A percentile compares a stretch with the other conserved stretches of the same genome.
Conservation (phyloP, 768 basidiomycete genomes). For the Calocybe indica region DNA sequence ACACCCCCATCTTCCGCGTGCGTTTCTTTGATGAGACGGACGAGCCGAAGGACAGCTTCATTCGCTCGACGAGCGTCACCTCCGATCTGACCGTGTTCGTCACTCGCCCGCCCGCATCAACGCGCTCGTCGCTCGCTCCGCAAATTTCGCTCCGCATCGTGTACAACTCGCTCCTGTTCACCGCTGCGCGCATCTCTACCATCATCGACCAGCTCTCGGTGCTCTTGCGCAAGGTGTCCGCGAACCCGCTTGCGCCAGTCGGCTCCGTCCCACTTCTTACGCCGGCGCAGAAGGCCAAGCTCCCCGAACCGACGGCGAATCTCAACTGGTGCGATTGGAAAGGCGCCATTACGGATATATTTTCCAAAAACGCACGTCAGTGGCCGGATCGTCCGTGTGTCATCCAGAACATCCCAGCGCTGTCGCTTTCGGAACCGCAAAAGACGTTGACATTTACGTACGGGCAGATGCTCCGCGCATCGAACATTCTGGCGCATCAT, state of each 20-base stretch:
- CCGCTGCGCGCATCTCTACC: constrained; percentile 62
- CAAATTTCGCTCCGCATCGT: constrained; percentile 74
- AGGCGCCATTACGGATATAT: constrained; percentile 94
- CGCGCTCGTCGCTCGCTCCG: constrained; percentile 67
- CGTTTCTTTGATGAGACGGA: constrained; percentile 96
- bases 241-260: constrained; percentile 61
- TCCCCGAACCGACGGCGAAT: constrained; percentile 84
- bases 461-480: constrained; percentile 71
- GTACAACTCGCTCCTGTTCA: constrained; percentile 95
- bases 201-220: constrained; percentile 84
- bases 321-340: constrained; percentile 98
- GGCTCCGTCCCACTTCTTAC: constrained; percentile 82
- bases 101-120: constrained; percentile 61
- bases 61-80: constrained; percentile 73
- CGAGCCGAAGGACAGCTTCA: constrained; percentile 62
- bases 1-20: constrained; percentile 80
- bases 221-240: constrained; percentile 65
- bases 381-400: constrained; percentile 87
- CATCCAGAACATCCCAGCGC: constrained; percentile 62
- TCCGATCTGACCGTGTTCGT: constrained; percentile 94
- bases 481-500: constrained; percentile 87
- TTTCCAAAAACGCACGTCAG: constrained; percentile 76
- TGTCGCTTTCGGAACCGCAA: constrained; percentile 35
- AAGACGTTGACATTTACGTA: constrained; percentile 68
- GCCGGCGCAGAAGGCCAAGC: constrained; percentile 52